Base-by-base conservation (phyloP, 768 basidiomycete genomes). In the Hygrocybe coccinea region DNA sequence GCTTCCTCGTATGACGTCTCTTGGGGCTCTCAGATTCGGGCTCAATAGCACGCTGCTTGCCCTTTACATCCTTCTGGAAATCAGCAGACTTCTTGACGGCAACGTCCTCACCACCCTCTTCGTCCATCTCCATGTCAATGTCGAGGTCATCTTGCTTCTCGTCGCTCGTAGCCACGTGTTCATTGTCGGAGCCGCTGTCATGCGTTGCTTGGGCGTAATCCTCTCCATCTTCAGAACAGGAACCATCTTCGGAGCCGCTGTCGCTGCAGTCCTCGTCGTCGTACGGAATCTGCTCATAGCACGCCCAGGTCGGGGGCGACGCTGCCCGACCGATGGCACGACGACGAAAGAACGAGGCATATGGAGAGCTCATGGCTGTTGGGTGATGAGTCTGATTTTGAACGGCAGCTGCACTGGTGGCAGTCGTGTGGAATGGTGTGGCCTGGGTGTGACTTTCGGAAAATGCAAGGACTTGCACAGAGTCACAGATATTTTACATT, bases 271-370 rank as follows among this genome's bases (percentile, higher is more conserved):
- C 78, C 41, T 76, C 82, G 65, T 83, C 77, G 66, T 80, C 82
- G 71, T 76, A 82, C 59, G 84, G 85, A 69, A 91, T 91, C 79
- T 91, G 88, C 78, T 91, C 89, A 70, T 91, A 91, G 78, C 88
- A 91, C 10, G 88, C 88, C 89, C 89, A 91, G 0, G 87, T 90
- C 22, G 89, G 88, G 1, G 89, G 89, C 2, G 87, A 89, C 15
- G 89, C 83, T 37, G 89, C 89, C 51, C 89, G 81, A 21, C 89
- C 89, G 61, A 90, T 82, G 39, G 81, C 80, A 61, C 88, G 86
- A 50, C 85, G 83, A 52, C 86, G 86, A 72, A 81, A 84, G 66
- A 79, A 76, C 63, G 71, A 77, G 1, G 76, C 68, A 59, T 72
- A 73, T 21, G 69, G 62, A 57, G 74, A 34, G 39, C 19, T 60